Evolutionary conservation across 2,329 filamentous ascomycete species (phyloP).

Genomic region (Pseudocercospora fuligena): DNA sequence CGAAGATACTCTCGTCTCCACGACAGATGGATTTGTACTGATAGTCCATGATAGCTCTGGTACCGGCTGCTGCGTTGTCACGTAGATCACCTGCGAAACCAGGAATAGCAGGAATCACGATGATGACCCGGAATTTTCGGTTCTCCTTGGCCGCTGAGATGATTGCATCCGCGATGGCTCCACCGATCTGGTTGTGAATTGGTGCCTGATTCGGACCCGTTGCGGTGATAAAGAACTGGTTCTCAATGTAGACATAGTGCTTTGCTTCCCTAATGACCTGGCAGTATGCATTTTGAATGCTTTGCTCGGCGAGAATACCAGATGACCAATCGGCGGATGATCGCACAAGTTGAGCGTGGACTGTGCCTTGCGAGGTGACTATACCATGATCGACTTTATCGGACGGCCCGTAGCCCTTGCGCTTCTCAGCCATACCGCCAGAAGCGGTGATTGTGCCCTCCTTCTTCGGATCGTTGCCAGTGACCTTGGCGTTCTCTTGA

Average conservation of each 20-base stretch:
- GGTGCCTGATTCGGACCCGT: constrained; percentile 87
- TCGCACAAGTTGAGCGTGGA: constrained; percentile 83
- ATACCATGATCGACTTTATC: constrained; percentile 30
- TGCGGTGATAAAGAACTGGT: constrained; percentile 89
- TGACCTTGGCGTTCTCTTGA: constrained; percentile 40
- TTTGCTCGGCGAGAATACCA: constrained; percentile 82
- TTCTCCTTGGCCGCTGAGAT: constrained; percentile 79
- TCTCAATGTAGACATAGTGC: constrained; percentile 97
- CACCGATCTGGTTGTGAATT: constrained; percentile 85
- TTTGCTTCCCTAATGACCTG: constrained; percentile 85
- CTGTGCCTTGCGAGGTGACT: constrained; percentile 64
- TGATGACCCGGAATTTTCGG: constrained; percentile 87
- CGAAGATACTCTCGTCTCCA: constrained; percentile 89
- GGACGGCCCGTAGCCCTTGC: constrained; percentile 34
- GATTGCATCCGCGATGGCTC: constrained; percentile 87
- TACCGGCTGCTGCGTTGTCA: constrained; percentile 81
- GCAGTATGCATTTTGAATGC: constrained; percentile 84
- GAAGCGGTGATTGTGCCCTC: constrained; percentile 40
- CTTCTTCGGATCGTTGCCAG: constrained; percentile 40
- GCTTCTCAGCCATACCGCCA: constrained; percentile 39
- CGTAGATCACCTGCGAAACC: constrained; percentile 92
- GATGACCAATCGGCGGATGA: constrained; percentile 94
- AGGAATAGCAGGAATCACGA: constrained; percentile 87
- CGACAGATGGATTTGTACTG: constrained; percentile 96
- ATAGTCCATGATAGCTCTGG: constrained; percentile 96